These are phyloP conservation scores for Trametes cinnabarina DNA, from an alignment of 768 basidiomycete genomes.

Conservation along the genomic window DNA sequence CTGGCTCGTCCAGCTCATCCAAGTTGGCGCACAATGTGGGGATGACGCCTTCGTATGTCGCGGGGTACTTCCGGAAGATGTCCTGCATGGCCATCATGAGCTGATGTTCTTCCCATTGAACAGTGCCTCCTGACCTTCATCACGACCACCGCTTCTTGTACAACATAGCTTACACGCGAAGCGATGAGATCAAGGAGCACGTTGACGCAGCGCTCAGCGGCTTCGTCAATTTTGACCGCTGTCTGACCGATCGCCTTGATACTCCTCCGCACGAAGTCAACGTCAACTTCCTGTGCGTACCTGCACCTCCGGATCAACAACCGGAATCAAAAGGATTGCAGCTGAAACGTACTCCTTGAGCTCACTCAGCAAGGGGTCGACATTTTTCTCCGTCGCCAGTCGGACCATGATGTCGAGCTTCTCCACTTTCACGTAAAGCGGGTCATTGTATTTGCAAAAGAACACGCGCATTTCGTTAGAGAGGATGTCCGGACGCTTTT, in stretches of 20 bases:
- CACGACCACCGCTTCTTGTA: slow-evolving; percentile 96
- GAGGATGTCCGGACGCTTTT: slow-evolving; percentile 87
- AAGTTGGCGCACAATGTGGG: slow-evolving; percentile 92
- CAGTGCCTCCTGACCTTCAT: no score
- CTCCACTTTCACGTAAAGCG: slow-evolving; percentile 97
- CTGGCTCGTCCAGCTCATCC: slow-evolving; percentile 96
- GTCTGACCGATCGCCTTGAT: slow-evolving; percentile 96
- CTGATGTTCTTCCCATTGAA: no score
- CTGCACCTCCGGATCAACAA: slow-evolving; percentile 38
- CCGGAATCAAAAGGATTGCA: background rate
- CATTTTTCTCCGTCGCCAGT: slow-evolving; percentile 85
- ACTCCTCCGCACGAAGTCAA: slow-evolving; percentile 94
- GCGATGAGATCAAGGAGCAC: slow-evolving; percentile 90
- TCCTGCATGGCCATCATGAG: slow-evolving; percentile 76
- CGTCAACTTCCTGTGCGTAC: slow-evolving; percentile 96
- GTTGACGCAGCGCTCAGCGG: slow-evolving; percentile 93
- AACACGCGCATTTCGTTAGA: slow-evolving; percentile 98
- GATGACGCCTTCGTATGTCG: slow-evolving; percentile 94
- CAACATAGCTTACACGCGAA: slow-evolving; percentile 94
- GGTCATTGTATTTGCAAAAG: slow-evolving; percentile 99
- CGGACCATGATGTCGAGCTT: slow-evolving; percentile 99
- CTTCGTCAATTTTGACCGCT: slow-evolving; percentile 90
- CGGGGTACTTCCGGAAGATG: slow-evolving; percentile 97
- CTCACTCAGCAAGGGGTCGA: slow-evolving; percentile 92
- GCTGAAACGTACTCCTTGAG: slow-evolving; percentile 76